These are phyloP conservation scores for Entophlyctis luteolus DNA, from an alignment of 192 early-diverging fungal genomes.

Conservation along the genomic window DNA sequence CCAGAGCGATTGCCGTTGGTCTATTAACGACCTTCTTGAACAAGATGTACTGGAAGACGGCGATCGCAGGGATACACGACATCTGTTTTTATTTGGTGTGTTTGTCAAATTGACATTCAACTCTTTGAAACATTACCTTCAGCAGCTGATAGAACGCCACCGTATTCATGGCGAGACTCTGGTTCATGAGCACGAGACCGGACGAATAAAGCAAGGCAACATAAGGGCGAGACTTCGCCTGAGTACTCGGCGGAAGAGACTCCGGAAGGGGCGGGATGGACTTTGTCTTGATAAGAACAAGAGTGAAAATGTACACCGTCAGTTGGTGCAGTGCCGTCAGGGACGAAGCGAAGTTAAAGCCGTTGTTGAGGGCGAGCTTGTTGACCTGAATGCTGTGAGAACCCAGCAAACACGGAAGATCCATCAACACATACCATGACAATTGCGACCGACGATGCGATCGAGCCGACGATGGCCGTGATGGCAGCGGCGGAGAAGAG, in stretches of 20 bases:
- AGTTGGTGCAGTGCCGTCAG: constrained; percentile 25
- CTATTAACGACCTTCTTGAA: background rate
- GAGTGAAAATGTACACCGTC: background rate
- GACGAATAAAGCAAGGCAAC: constrained; percentile 18
- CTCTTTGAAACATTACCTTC: background rate
- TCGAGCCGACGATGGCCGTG: constrained; percentile 16
- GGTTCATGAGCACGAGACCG: constrained; percentile 27
- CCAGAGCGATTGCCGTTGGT: constrained; percentile 6
- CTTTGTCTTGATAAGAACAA: constrained; percentile 4
- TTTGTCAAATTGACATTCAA: background rate
- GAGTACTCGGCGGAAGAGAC: constrained; percentile 3
- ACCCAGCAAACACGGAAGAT: background rate
- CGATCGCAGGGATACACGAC: constrained; percentile 24
- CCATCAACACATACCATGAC: constrained; percentile 10
- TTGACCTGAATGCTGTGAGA: constrained; percentile 5
- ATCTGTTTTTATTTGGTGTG: background rate
- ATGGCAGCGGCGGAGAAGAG: background rate
- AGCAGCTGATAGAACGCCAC: constrained; percentile 21
- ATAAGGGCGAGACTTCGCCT: background rate
- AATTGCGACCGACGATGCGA: constrained; percentile 13
- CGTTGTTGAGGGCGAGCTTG: constrained; percentile 18
- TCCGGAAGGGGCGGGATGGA: constrained; percentile 19
- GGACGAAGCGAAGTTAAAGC: constrained; percentile 18
- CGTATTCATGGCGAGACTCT: constrained; percentile 20
- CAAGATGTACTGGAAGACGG: constrained; percentile 12